Percentiles rank a stretch among this genome's conserved stretches.
These are phyloP conservation scores for Fragaria nilgerrensis DNA, from an alignment of 306 rosid genomes.

Conservation along the genomic window DNA sequence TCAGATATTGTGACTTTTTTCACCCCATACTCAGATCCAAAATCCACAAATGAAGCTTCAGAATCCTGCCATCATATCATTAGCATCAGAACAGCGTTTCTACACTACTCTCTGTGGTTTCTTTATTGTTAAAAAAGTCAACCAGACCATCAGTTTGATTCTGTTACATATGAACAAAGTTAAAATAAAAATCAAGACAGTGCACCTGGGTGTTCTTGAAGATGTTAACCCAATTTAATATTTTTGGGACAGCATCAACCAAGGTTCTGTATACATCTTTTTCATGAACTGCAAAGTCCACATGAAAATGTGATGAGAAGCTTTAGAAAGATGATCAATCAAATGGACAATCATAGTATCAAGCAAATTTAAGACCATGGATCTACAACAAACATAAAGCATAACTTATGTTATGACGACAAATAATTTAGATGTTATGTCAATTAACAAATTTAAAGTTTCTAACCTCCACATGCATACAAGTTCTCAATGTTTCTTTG, in stretches of 20 bases:
- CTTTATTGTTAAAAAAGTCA: background rate
- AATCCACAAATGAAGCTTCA: conserved; percentile 51
- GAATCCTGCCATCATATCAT: conserved; percentile 45
- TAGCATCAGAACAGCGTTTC: background rate
- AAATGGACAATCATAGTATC: conserved; percentile 6
- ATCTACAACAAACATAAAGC: conserved; percentile 3
- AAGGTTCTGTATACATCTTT: conserved; percentile 57
- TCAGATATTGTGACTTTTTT: conserved; percentile 66
- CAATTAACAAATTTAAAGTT: conserved; percentile 3
- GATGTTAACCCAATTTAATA: conserved; percentile 62
- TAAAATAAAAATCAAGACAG: conserved; percentile 10
- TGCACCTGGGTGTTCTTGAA: conserved; percentile 68
- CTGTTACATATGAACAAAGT: conserved; percentile 9
- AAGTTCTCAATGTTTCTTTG: conserved; percentile 70
- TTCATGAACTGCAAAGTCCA: conserved; percentile 57
- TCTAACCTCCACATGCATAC: conserved; percentile 84
- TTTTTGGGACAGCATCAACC: conserved; percentile 67
- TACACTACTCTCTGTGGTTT: background rate
- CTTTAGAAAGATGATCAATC: conserved; percentile 17
- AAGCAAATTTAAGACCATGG: background rate
- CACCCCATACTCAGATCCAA: conserved; percentile 54
- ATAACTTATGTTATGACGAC: background rate
- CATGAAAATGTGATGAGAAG: conserved; percentile 18
- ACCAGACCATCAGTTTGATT: background rate
- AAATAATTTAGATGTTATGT: conserved; percentile 5